phyloP scores from a whole-genome alignment of 2,329 filamentous ascomycete species.

The Escovopsis sp. region DNA sequence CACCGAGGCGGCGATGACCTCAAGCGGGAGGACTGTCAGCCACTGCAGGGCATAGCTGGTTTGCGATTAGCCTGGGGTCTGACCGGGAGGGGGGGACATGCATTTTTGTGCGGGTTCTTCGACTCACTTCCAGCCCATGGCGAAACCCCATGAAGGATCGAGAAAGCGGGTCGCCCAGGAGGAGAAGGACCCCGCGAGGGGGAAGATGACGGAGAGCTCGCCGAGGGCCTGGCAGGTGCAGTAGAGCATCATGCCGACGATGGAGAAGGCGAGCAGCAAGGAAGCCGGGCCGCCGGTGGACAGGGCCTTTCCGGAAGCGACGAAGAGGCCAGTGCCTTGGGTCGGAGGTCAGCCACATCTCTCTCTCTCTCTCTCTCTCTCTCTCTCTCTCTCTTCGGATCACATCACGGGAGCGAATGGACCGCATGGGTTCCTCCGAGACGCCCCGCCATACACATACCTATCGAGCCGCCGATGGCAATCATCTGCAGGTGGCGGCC shows the following conservation, averaged over 20 bases:
- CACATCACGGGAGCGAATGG: too few species aligned
- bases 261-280: slow-evolving; percentile 58
- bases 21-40: slow-evolving; percentile 69
- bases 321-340: slow-evolving; percentile 71
- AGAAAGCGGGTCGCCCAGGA: slow-evolving; percentile 85
- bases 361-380: too few species aligned
- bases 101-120: too few species aligned
- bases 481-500: slow-evolving; percentile 92
- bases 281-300: slow-evolving; percentile 63
- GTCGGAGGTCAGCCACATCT: not conserved
- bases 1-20: slow-evolving; percentile 75
- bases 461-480: slow-evolving; percentile 85
- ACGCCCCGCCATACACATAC: slow-evolving; percentile 22
- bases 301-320: slow-evolving; percentile 62
- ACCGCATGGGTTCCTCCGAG: too few species aligned
- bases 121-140: slow-evolving; percentile 82
- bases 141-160: slow-evolving; percentile 87
- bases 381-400: too few species aligned
- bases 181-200: slow-evolving; percentile 82
- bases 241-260: slow-evolving; percentile 79
- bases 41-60: slow-evolving; percentile 71
- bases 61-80: not conserved
- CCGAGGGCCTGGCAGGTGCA: slow-evolving; percentile 85
- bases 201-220: slow-evolving; percentile 81
- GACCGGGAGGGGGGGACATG: too few species aligned